Evolutionary conservation across 768 basidiomycete genomes (phyloP).

Genomic region (Termitomyces sp.): DNA sequence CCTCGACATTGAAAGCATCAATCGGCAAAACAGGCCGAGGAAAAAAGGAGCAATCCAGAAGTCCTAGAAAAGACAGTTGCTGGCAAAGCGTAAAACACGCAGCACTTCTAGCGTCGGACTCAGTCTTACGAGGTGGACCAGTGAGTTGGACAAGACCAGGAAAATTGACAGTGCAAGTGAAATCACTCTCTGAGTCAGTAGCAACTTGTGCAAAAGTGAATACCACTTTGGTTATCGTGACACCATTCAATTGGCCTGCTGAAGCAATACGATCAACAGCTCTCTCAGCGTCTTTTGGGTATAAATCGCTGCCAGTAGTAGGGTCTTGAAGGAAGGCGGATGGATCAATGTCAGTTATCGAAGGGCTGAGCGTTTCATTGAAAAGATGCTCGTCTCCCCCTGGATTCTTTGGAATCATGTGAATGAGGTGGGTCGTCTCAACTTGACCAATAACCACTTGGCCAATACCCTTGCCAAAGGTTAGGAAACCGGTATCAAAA

Average conservation of each 20-base stretch:
- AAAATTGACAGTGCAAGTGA: constrained; percentile 45
- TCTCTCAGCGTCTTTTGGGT: constrained; percentile 49
- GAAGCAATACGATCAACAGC: constrained; percentile 49
- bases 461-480: neutral
- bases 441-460: neutral
- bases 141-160: constrained; percentile 33
- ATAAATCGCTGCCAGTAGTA: constrained; percentile 53
- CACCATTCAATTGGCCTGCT: constrained; percentile 8
- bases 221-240: constrained; percentile 18
- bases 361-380: neutral
- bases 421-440: neutral
- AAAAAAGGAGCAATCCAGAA: constrained; percentile 47
- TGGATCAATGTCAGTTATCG: constrained; percentile 23
- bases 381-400: too few species aligned
- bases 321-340: constrained; percentile 51
- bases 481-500: neutral
- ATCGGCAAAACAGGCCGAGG: constrained; percentile 19
- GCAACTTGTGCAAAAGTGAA: constrained; percentile 34
- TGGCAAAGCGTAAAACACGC: constrained; percentile 55
- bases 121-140: constrained; percentile 40
- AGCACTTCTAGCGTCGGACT: constrained; percentile 48
- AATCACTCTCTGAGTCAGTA: constrained; percentile 19
- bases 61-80: constrained; percentile 40
- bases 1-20: constrained; percentile 11
- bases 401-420: constrained; percentile 1